Conservation (phyloP, 192 early-diverging fungal genomes). For the Linnemannia zychae region DNA sequence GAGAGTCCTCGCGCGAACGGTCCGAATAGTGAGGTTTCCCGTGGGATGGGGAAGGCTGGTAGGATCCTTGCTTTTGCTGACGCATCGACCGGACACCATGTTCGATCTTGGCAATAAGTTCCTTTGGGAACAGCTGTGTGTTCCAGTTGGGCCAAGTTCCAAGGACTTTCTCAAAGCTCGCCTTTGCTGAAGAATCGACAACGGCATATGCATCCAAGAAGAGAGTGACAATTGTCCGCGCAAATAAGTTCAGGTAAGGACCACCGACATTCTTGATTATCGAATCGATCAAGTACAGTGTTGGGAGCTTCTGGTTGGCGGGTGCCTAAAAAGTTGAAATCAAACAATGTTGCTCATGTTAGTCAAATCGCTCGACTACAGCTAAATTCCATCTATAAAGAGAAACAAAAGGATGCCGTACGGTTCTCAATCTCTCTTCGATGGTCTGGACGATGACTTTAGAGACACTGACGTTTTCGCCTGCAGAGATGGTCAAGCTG, state of each 20-base stretch:
- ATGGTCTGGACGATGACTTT: slow-evolving; percentile 85
- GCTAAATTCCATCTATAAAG: not conserved
- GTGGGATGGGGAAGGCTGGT: slow-evolving; percentile 60
- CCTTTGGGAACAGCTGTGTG: slow-evolving; percentile 70
- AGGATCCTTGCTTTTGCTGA: slow-evolving; percentile 41
- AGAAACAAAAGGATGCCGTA: slow-evolving; percentile 42
- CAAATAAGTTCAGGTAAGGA: slow-evolving; percentile 80
- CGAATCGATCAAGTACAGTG: slow-evolving; percentile 94
- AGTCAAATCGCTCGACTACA: not conserved
- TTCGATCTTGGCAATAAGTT: slow-evolving; percentile 67
- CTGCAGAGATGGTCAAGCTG: slow-evolving; percentile 87
- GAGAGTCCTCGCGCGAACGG: slow-evolving; percentile 14
- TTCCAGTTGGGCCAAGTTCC: slow-evolving; percentile 83
- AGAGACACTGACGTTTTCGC: slow-evolving; percentile 76
- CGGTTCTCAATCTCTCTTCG: slow-evolving; percentile 64
- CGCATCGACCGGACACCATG: slow-evolving; percentile 57
- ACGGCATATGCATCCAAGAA: slow-evolving; percentile 84
- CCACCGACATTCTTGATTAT: slow-evolving; percentile 95
- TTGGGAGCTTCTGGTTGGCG: slow-evolving; percentile 85
- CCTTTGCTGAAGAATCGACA: slow-evolving; percentile 74
- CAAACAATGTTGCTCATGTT: not conserved
- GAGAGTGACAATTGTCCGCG: slow-evolving; percentile 74
- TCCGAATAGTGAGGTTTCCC: slow-evolving; percentile 67
- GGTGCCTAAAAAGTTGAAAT: slow-evolving; percentile 67
- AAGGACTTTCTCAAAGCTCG: slow-evolving; percentile 82